Percentiles rank a stretch among this genome's conserved stretches.
These are phyloP conservation scores for Lodderomyces parapsilosis DNA, from an alignment of 1,139 yeast species.

Conservation along the genomic window DNA sequence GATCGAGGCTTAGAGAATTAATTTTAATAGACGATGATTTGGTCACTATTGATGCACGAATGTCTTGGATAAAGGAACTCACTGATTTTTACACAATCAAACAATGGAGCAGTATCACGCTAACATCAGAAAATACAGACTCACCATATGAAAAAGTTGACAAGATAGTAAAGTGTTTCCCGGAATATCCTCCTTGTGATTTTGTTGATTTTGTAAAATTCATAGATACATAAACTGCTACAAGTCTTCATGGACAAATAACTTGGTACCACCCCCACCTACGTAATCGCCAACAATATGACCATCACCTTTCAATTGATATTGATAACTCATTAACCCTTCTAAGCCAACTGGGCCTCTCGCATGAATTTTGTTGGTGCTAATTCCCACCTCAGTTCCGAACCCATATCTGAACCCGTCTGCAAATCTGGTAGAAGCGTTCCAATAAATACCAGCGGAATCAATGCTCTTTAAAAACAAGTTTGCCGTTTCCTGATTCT, in stretches of 20 bases:
- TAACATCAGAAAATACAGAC: slow-evolving; percentile 14
- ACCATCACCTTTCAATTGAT: slow-evolving; percentile 87
- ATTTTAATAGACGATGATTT: slow-evolving; percentile 47
- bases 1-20: slow-evolving; percentile 50
- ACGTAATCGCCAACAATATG: slow-evolving; percentile 88
- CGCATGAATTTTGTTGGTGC: slow-evolving; percentile 95
- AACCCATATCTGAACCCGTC: slow-evolving; percentile 98
- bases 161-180: slow-evolving; percentile 35
- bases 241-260: slow-evolving; percentile 72
- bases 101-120: slow-evolving; percentile 55
- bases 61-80: slow-evolving; percentile 69
- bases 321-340: slow-evolving; percentile 94
- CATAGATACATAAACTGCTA: slow-evolving; percentile 5
- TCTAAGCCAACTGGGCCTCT: slow-evolving; percentile 98
- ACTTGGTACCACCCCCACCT: slow-evolving; percentile 87
- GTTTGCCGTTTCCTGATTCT: slow-evolving; percentile 66
- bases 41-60: slow-evolving; percentile 56
- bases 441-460: slow-evolving; percentile 98
- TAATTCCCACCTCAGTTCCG: slow-evolving; percentile 97
- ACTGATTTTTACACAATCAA: slow-evolving; percentile 61
- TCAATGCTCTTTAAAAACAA: slow-evolving; percentile 81
- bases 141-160: slow-evolving; percentile 21
- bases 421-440: slow-evolving; percentile 94
- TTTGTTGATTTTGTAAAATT: slow-evolving; percentile 27
- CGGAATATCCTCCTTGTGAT: slow-evolving; percentile 42